Conservation (phyloP, 1,139 yeast genomes). For the Scheffersomyces titani region DNA sequence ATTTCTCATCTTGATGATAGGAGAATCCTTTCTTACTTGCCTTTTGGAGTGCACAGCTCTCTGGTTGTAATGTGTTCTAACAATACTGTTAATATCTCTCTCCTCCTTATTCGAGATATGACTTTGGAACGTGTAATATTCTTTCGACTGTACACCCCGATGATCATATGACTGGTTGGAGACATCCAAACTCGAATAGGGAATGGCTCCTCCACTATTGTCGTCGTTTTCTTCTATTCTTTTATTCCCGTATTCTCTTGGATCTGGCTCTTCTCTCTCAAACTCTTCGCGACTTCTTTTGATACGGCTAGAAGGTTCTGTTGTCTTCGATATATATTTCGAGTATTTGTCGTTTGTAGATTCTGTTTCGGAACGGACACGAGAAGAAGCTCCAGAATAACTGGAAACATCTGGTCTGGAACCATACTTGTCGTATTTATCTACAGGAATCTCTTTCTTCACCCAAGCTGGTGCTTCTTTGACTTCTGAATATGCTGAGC, state of each 20-base stretch:
- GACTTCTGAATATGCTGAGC: slow-evolving; percentile 28
- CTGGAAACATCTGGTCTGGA: slow-evolving; percentile 11
- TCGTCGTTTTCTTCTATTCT: slow-evolving; percentile 7
- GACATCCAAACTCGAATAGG: slow-evolving; percentile 33
- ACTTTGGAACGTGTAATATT: slow-evolving; percentile 45
- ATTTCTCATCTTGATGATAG: slow-evolving; percentile 80
- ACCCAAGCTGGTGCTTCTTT: slow-evolving; percentile 45
- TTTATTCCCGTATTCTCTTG: slow-evolving; percentile 1
- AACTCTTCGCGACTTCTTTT: slow-evolving; percentile 14
- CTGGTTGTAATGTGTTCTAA: slow-evolving; percentile 82
- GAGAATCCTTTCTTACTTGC: slow-evolving; percentile 71
- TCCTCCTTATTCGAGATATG: slow-evolving; percentile 34
- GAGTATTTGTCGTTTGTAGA: slow-evolving; percentile 26
- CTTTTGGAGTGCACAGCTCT: slow-evolving; percentile 70
- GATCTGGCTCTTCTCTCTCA: slow-evolving; percentile 12
- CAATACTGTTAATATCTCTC: slow-evolving; percentile 56
- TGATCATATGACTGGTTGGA: slow-evolving; percentile 29
- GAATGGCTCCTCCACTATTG: slow-evolving; percentile 18
- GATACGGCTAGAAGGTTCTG: slow-evolving; percentile 4
- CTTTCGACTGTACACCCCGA: slow-evolving; percentile 11
- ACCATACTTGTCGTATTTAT: slow-evolving; percentile 46
- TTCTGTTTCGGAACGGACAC: not conserved
- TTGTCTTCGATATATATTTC: slow-evolving; percentile 22
- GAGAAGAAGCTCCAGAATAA: not conserved
- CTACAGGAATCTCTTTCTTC: slow-evolving; percentile 24